These are phyloP conservation scores for Populus simonii DNA, from an alignment of 345 rosid genomes.

Conservation along the genomic window DNA sequence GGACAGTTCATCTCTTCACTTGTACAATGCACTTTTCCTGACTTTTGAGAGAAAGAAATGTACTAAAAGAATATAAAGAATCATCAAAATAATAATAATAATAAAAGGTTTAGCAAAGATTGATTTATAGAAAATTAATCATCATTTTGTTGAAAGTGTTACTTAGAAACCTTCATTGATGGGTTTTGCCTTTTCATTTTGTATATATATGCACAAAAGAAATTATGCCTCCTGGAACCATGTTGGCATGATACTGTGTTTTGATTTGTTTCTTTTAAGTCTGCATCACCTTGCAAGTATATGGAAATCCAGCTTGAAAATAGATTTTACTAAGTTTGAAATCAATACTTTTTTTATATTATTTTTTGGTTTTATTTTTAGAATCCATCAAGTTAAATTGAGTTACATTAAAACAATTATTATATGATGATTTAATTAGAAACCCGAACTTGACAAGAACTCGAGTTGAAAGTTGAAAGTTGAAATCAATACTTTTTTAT, in stretches of 20 bases:
- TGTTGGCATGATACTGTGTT: not conserved
- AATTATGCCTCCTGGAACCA: not conserved
- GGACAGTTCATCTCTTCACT: constrained; percentile 29
- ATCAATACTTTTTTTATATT: too few relatives aligned
- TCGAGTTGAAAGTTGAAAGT: too few relatives aligned
- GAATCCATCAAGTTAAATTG: too few relatives aligned
- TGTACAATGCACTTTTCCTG: not conserved
- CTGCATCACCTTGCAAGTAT: not conserved
- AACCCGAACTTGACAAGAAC: too few relatives aligned
- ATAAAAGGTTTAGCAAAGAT: not conserved
- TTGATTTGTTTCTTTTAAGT: not conserved
- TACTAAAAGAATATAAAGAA: constrained; percentile 8
- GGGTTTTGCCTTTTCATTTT: not conserved
- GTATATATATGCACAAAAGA: not conserved
- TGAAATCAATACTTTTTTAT: too few relatives aligned
- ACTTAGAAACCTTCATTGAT: not conserved
- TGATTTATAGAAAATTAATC: not conserved
- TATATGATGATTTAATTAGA: too few relatives aligned
- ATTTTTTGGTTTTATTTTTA: too few relatives aligned
- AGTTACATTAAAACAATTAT: too few relatives aligned
- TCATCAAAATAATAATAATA: too few relatives aligned
- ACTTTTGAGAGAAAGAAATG: constrained; percentile 3
- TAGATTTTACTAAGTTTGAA: too few relatives aligned
- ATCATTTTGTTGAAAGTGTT: not conserved
- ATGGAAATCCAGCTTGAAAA: not conserved